phyloP scores from a whole-genome alignment of 2,329 filamentous ascomycete genomes.

The Trichoderma sp. region DNA sequence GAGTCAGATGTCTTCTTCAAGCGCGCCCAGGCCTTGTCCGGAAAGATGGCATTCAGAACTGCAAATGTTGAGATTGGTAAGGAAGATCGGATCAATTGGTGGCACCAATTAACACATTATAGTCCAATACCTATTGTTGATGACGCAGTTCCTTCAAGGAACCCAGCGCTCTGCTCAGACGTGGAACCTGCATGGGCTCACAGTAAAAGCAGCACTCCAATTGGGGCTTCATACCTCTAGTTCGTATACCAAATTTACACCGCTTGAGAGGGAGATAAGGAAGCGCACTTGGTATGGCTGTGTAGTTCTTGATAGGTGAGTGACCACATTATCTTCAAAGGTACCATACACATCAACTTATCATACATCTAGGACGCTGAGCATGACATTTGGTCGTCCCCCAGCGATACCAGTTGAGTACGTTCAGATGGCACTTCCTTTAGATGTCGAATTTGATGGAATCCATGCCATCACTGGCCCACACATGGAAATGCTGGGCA shows the following conservation, averaged over 20 bases:
- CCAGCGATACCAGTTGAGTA: conserved; percentile 6
- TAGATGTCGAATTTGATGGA: not conserved
- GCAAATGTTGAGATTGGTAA: conserved; percentile 10
- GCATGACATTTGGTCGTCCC: conserved; percentile 10
- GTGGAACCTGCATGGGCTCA: conserved; percentile 6
- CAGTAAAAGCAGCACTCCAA: not conserved
- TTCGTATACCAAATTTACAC: not conserved
- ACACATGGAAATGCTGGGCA: not conserved
- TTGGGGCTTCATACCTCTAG: conserved; percentile 2
- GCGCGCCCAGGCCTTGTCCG: conserved; percentile 1
- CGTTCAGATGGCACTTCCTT: not conserved
- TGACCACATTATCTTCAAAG: too few relatives aligned
- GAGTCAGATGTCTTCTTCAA: conserved; percentile 11
- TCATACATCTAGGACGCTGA: not conserved
- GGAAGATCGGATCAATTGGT: not conserved
- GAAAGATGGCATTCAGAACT: not conserved
- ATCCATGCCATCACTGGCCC: not conserved
- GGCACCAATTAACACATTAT: not conserved
- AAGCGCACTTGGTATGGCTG: conserved; percentile 11
- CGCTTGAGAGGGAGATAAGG: conserved; percentile 1
- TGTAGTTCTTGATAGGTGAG: conserved; percentile 8
- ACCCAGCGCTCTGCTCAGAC: conserved; percentile 12
- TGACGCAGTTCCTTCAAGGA: conserved; percentile 11
- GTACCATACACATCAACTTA: not conserved
- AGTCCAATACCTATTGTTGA: conserved; percentile 6